Evolutionary conservation across 306 rosid species (phyloP), one percentile per base, ranked within the genome.

Genomic region (Morella rubra): DNA sequence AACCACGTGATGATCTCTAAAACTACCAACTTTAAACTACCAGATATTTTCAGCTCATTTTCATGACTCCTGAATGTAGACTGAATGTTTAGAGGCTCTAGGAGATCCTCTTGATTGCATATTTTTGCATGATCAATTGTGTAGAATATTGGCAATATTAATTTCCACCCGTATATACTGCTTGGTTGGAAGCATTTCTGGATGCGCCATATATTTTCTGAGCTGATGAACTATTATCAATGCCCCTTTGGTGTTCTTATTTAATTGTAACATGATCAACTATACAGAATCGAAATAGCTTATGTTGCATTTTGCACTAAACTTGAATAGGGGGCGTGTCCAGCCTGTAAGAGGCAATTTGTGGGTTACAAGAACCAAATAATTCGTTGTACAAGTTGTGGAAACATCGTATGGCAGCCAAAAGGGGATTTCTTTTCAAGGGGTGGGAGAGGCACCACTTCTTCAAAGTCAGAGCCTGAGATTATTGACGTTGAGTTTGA

Each of bases 391-490:
- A 70, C 89, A 24, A 76, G 90, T 80, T 95, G 97, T 41, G 97
- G 98, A 80, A 95, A 95, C 88, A 88, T 81, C 45, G 98, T 95
- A 67, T 95, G 98, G 98, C 97, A 95, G 81, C 98, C 98, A 8
- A 90, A 87, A 80, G 97, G 91, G 32, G 87, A 87, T 80, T 85
- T 73, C 91, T 89, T 74, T 67, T 84, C 91, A 20, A 83, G 85
- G 69, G 89, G 68, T 42, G 80, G 87, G 41, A 81, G 79, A 80
- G 87, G 79, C n/a, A 69, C 37, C 14, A 75, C 91, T 47, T 4
- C 83, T 10, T 87, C 96, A 6, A 94, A 86, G 86, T 87, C 94
- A 3, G 88, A 89, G 4, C 92, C 95, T 71, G 79, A 95, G 22
- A 85, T 95, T 45, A 95, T 95, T 12, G 98, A 95, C 72, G 97